Conservation (phyloP, 805 yeast genomes). For the Kazachstania taianensis region DNA sequence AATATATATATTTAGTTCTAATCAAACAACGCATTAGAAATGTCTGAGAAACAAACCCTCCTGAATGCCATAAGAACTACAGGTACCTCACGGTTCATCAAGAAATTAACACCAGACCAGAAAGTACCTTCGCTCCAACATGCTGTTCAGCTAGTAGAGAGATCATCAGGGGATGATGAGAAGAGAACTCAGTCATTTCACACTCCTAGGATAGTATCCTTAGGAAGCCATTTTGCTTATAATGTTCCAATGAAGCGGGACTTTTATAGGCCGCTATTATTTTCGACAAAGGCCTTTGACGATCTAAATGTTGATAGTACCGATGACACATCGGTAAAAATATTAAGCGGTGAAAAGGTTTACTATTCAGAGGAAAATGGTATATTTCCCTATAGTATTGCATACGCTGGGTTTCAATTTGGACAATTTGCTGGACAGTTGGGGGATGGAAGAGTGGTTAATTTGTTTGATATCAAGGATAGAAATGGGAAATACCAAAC, state of each 20-base stretch:
- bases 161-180: slow-evolving; percentile 13
- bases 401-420: slow-evolving; percentile 94
- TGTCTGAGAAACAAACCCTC: slow-evolving; percentile 19
- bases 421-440: slow-evolving; percentile 95
- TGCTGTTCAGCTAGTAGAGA: slow-evolving; percentile 23
- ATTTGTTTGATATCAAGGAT: slow-evolving; percentile 61
- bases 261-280: slow-evolving; percentile 42
- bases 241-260: slow-evolving; percentile 55
- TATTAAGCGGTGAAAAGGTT: slow-evolving; percentile 54
- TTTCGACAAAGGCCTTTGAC: slow-evolving; percentile 48
- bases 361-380: slow-evolving; percentile 29
- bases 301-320: slow-evolving; percentile 50
- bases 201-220: slow-evolving; percentile 38
- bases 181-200: slow-evolving; percentile 28
- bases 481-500: slow-evolving; percentile 31
- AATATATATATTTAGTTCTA: no score
- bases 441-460: slow-evolving; percentile 90
- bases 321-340: slow-evolving; percentile 35
- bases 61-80: slow-evolving; percentile 16
- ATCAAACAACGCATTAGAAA: no score
- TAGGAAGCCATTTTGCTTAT: slow-evolving; percentile 64
- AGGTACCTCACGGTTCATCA: slow-evolving; percentile 18
- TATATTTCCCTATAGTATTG: slow-evolving; percentile 76
- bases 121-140: slow-evolving; percentile 22
- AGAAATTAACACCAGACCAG: slow-evolving; percentile 22